Evolutionary conservation across 345 rosid species (phyloP).

Genomic region (Cardamine resedifolia): DNA sequence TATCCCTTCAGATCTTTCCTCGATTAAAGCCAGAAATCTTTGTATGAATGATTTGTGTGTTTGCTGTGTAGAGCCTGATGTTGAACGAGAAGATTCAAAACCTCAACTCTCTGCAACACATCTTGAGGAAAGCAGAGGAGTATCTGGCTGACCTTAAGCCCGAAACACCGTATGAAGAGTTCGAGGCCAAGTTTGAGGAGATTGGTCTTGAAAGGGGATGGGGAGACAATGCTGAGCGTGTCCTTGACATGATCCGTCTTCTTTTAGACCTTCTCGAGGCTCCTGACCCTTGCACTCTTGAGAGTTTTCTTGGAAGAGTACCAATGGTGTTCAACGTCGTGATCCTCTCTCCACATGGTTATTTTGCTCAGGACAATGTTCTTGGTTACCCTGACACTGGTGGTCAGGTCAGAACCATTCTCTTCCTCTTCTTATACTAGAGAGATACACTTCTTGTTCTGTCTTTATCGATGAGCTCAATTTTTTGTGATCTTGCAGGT

Average conservation of each 20-base stretch:
- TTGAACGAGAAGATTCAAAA: constrained; percentile 68
- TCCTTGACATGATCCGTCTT: constrained; percentile 83
- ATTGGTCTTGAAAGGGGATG: constrained; percentile 94
- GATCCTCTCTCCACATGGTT: constrained; percentile 93
- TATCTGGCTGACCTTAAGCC: constrained; percentile 53
- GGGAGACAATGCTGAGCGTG: constrained; percentile 86
- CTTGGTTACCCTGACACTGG: constrained; percentile 98
- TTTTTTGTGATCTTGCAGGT: constrained; percentile 43
- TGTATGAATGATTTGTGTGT: background rate
- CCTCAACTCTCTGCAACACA: constrained; percentile 63
- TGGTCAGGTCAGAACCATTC: constrained; percentile 65
- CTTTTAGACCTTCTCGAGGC: constrained; percentile 95
- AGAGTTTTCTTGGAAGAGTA: constrained; percentile 76
- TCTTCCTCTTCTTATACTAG: background rate
- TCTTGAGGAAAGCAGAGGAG: constrained; percentile 89
- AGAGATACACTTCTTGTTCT: background rate
- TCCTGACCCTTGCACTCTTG: constrained; percentile 94
- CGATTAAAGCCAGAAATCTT: background rate
- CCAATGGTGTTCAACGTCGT: constrained; percentile 96
- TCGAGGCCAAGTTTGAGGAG: constrained; percentile 82
- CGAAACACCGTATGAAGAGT: constrained; percentile 56
- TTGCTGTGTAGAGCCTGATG: constrained; percentile 69
- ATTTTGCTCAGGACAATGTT: constrained; percentile 93
- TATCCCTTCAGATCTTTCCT: background rate
- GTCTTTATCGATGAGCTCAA: background rate